Evolutionary conservation across 768 basidiomycete genomes (phyloP), one percentile per base, ranked within the genome.

Genomic region (Chalciporus chontae): DNA sequence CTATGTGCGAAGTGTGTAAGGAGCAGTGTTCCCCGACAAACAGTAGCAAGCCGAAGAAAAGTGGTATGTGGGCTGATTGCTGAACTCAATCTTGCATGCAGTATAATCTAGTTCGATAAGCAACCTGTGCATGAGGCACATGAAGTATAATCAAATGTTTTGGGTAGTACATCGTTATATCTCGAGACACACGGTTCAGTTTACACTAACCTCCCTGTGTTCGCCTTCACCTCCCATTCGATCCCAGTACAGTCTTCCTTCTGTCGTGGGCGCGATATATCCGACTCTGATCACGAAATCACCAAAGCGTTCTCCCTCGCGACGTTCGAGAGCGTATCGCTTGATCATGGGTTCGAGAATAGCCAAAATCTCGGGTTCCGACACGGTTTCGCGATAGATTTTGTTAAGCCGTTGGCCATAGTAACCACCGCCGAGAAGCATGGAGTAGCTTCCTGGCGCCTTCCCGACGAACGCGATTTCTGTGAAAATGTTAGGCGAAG

Each of bases 401-500:
- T 97, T 98, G 75, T 95, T 95, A 59, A 99, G 73, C 31, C 95
- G 80, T 67, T 97, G 88, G 32, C 95, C 96, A 57, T 92, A 77
- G 73, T 93, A 96, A 1, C 94, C 94, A 47, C 95, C 95, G 36
- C 96, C 95, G 29, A 99, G 84, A 27, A 98, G 80, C 94, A 98
- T 96, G 40, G 85, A 64, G 67, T 99, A 99, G 27, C 83, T 78
- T 11, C 92, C 94, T 1, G 87, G 91, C 0, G 96, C 93, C 71
- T 98, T 98, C 27, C 96, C 95, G 34, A 98, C 85, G 61, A 98
- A 95, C 0, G 94, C 96, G 36, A 98, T 77, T 77, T 98, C 95
- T 87, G 71, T 27, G 15, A 29, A 24, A 26, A 38, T 1, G 39
- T 46, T 45, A 8, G 44, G 47, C 32, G 19, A 5, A 24, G 45